These are phyloP conservation scores for Heracleum sosnowskyi DNA, from an alignment of 129 eudicot species.

Conservation along the genomic window DNA sequence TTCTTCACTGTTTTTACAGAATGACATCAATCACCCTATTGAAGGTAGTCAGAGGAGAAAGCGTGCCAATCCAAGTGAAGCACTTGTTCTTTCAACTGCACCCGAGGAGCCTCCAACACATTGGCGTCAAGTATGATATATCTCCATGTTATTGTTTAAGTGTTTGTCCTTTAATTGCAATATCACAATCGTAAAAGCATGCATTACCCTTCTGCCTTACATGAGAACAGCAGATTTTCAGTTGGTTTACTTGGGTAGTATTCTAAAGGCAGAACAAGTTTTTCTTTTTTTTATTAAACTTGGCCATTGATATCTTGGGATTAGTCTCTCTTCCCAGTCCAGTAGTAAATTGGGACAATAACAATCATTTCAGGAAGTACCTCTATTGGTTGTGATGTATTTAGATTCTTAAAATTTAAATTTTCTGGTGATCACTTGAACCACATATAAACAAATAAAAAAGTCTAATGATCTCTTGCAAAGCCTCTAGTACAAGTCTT, in stretches of 20 bases:
- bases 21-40: slow-evolving; percentile 24
- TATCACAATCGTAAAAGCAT: not conserved
- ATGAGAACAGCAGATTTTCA: not conserved
- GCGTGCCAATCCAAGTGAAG: slow-evolving; percentile 69
- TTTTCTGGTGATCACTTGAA: not conserved
- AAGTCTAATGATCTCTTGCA: not conserved
- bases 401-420: not conserved
- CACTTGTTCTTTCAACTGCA: slow-evolving; percentile 92
- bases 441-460: not conserved
- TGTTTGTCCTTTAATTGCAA: not conserved
- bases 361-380: not conserved
- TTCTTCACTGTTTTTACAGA: slow-evolving; percentile 26
- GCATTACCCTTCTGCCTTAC: not conserved
- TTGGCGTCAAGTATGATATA: slow-evolving; percentile 77
- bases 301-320: not conserved
- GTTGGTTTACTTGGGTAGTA: not conserved
- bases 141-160: not conserved
- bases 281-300: not conserved
- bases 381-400: not conserved
- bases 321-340: not conserved
- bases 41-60: slow-evolving; percentile 47
- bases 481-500: not conserved
- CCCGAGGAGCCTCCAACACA: slow-evolving; percentile 99
- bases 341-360: not conserved
- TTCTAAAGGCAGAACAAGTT: not conserved